phyloP scores from a whole-genome alignment of 257 asterid species.

The Jaltomata sinuosa region DNA sequence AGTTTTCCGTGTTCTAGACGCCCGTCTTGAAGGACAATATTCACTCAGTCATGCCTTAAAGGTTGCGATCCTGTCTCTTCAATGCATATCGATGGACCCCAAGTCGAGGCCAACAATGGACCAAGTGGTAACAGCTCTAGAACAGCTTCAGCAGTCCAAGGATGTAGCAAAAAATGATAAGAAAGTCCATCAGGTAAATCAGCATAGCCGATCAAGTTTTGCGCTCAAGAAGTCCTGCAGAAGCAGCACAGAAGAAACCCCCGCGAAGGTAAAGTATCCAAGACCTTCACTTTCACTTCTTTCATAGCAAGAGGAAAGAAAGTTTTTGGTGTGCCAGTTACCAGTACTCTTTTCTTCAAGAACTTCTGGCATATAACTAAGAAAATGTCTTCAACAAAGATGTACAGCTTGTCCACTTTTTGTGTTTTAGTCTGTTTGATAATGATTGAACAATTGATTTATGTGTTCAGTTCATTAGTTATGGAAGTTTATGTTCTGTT shows the following conservation, averaged over 20 bases:
- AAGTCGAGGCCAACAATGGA: conserved; percentile 54
- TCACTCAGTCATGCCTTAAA: conserved; percentile 30
- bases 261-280: conserved; percentile 14
- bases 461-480: background rate
- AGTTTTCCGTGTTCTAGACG: conserved; percentile 39
- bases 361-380: background rate
- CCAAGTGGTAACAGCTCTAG: conserved; percentile 44
- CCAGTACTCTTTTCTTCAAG: background rate
- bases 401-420: background rate
- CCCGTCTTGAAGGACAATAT: conserved; percentile 61
- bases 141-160: conserved; percentile 46
- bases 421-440: background rate
- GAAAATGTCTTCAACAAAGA: background rate
- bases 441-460: background rate
- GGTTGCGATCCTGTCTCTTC: conserved; percentile 45
- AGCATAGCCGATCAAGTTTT: conserved; percentile 7
- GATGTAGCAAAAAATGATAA: conserved; percentile 17
- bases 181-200: conserved; percentile 18
- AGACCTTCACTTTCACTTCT: conserved; percentile 33
- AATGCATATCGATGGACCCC: conserved; percentile 45
- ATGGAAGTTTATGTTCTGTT: background rate
- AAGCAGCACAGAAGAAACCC: conserved; percentile 18
- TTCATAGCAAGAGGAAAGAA: background rate
- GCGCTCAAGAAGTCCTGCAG: conserved; percentile 14
- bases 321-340: background rate